phyloP scores from a whole-genome alignment of 2,329 filamentous ascomycete genomes.

The Didymella segeticola region DNA sequence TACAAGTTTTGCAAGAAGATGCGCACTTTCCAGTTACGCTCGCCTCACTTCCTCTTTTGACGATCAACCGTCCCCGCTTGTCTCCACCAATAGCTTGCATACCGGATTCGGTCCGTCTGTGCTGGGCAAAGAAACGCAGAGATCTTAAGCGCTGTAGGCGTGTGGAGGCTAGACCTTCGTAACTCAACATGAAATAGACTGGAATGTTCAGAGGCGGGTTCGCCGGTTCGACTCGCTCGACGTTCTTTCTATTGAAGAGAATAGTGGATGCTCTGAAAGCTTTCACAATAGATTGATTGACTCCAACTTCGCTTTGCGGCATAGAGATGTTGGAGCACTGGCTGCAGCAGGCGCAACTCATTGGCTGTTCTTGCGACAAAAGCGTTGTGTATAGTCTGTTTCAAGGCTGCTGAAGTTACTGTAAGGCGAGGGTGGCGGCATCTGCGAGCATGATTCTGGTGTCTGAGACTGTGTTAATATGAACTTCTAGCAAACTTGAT shows the following conservation, averaged over 20 bases:
- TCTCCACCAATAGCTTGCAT: slow-evolving; percentile 6
- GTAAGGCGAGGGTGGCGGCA: slow-evolving; percentile 18
- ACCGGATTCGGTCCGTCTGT: slow-evolving; percentile 9
- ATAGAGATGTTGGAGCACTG: too few species aligned
- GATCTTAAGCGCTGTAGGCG: background rate
- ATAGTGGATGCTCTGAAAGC: background rate
- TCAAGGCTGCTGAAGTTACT: slow-evolving; percentile 27
- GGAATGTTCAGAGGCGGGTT: background rate
- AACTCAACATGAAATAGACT: too few species aligned
- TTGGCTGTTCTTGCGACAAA: slow-evolving; percentile 23
- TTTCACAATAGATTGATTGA: background rate
- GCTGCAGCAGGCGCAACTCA: background rate
- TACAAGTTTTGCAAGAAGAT: background rate
- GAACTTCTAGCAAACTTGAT: background rate
- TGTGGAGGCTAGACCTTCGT: background rate
- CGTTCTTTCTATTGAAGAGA: background rate
- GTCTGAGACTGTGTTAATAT: slow-evolving; percentile 26
- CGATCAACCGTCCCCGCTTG: background rate
- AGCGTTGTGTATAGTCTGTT: slow-evolving; percentile 41
- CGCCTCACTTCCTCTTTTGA: background rate
- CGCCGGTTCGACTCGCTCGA: background rate
- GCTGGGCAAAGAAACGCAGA: background rate
- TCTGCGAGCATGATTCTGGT: slow-evolving; percentile 34
- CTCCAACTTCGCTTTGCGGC: background rate
- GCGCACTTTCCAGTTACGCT: background rate